A percentile compares a stretch with the other conserved stretches of the same genome.
Conservation (phyloP, 108 stramenopile genomes). For the Parmales sp. region DNA sequence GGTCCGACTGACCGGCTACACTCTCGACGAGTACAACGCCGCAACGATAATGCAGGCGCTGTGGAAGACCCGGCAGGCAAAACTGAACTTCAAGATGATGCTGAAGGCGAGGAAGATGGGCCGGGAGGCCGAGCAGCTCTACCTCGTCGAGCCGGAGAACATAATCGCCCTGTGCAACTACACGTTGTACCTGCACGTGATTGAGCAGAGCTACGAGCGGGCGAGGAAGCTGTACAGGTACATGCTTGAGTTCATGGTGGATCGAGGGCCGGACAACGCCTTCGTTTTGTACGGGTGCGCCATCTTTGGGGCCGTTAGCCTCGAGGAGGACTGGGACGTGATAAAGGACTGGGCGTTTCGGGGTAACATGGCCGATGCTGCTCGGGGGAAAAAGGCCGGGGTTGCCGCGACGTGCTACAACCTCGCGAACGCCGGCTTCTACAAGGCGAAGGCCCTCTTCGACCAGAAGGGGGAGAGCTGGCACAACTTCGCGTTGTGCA, state of each 20-base stretch:
- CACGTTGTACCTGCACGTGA: slow-evolving; percentile 32
- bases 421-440: slow-evolving; percentile 31
- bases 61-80: slow-evolving; percentile 31
- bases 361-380: slow-evolving; percentile 16
- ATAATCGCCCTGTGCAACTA: slow-evolving; percentile 30
- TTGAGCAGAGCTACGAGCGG: slow-evolving; percentile 31
- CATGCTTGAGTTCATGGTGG: slow-evolving; percentile 25
- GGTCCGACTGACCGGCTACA: background rate
- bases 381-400: slow-evolving; percentile 16
- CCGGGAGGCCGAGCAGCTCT: slow-evolving; percentile 21
- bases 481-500: slow-evolving; percentile 39
- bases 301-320: slow-evolving; percentile 32
- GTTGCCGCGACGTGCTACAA: slow-evolving; percentile 15
- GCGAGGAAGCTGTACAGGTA: slow-evolving; percentile 28
- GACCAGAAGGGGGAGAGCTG: slow-evolving; percentile 22
- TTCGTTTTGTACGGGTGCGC: slow-evolving; percentile 37
- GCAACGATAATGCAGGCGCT: slow-evolving; percentile 28
- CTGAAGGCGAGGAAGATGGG: slow-evolving; percentile 28
- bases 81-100: slow-evolving; percentile 23
- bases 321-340: slow-evolving; percentile 35
- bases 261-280: slow-evolving; percentile 34
- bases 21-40: slow-evolving; percentile 13
- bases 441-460: slow-evolving; percentile 19
- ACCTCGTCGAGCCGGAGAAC: slow-evolving; percentile 20
- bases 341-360: slow-evolving; percentile 27